A percentile compares a stretch with the other conserved stretches of the same genome.
These are phyloP conservation scores for Leptographium lundbergii DNA, from an alignment of 2,329 filamentous ascomycete genomes.

Conservation along the genomic window DNA sequence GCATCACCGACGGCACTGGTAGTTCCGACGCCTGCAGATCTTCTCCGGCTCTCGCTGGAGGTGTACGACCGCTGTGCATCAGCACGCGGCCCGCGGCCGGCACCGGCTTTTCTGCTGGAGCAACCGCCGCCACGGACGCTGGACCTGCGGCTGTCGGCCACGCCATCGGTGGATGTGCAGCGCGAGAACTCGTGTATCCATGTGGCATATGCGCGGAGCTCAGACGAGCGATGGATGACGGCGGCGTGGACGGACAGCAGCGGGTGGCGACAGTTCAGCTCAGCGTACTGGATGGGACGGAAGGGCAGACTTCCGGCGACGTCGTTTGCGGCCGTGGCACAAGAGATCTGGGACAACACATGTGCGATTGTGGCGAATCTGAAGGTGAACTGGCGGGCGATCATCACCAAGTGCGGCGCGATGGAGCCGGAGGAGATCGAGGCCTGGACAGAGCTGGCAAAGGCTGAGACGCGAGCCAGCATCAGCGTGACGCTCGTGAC, in stretches of 20 bases:
- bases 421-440: constrained; percentile 56
- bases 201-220: constrained; percentile 63
- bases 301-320: constrained; percentile 38
- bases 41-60: constrained; percentile 55
- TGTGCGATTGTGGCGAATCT: constrained; percentile 57
- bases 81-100: constrained; percentile 43
- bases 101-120: constrained; percentile 62
- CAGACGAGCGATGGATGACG: constrained; percentile 66
- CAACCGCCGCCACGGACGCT: constrained; percentile 56
- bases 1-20: constrained; percentile 50
- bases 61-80: constrained; percentile 63
- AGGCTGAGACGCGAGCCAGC: constrained; percentile 35
- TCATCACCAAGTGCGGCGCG: constrained; percentile 57
- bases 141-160: constrained; percentile 58
- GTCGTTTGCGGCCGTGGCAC: constrained; percentile 49
- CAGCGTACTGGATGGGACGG: constrained; percentile 59
- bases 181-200: constrained; percentile 73
- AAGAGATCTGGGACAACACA: constrained; percentile 69
- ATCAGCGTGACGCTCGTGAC: constrained; percentile 48
- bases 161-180: constrained; percentile 59
- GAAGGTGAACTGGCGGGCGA: constrained; percentile 65
- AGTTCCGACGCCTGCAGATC: constrained; percentile 46
- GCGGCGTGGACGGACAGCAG: constrained; percentile 71
- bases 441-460: constrained; percentile 41
- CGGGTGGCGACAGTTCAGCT: constrained; percentile 59